Base-by-base conservation (phyloP, 75 land plant species). In the Gnetum montanum region DNA sequence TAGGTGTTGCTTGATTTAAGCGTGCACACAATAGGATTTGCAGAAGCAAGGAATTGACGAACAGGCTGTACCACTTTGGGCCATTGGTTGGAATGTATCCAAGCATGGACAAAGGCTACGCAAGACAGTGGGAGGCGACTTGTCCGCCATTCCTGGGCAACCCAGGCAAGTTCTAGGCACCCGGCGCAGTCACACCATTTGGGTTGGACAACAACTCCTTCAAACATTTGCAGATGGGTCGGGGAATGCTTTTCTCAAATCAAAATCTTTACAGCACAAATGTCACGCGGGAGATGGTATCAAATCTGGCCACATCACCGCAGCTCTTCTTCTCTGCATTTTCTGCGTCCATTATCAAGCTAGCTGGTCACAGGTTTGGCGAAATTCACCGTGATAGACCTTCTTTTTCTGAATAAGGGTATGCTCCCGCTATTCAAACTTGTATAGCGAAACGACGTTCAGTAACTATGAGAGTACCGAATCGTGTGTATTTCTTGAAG, bases 351-450 rank as follows among this genome's bases (percentile, higher is more conserved):
- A 61, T 61, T 52, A 49, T 47, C 6, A 61, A 61, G 57, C 15
- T 61, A 16, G 34, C 35, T 0, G 77, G 44, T 8, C 19, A 20
- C 15, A 55, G 59, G 1, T 1, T 27, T 2, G 84, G 84, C 3
- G 84, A 81, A 55, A 60, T 81, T 52, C 50, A 80, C 31, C 69
- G 24, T 50, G 64, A 76, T 31, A 76, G 84, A 46, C 47, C 80
- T 29, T 65, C 57, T 29, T 70, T n/a, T n/a, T n/a, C n/a, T n/a
- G n/a, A n/a, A n/a, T n/a, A n/a, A n/a, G n/a, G n/a, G n/a, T n/a
- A n/a, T n/a, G n/a, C n/a, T n/a, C n/a, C n/a, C n/a, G n/a, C n/a
- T n/a, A n/a, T n/a, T n/a, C n/a, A n/a, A n/a, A n/a, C n/a, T n/a
- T n/a, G n/a, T n/a, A n/a, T n/a, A n/a, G n/a, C n/a, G n/a, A n/a